These are phyloP conservation scores for Zygoascus flipseniorum DNA, from an alignment of 805 yeast species.

Conservation along the genomic window DNA sequence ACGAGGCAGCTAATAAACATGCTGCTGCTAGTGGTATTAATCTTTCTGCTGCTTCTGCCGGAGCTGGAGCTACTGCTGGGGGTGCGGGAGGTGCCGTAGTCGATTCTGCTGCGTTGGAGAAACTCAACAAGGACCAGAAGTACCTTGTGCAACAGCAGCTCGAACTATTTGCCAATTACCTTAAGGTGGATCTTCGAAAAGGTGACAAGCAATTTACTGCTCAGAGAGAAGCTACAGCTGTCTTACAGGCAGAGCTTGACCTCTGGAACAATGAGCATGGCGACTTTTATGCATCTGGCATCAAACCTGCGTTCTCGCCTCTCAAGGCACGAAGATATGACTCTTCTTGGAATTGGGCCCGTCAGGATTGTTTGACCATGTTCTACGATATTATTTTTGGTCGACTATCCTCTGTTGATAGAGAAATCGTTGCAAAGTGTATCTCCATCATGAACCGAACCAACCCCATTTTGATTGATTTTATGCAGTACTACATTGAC, in stretches of 20 bases:
- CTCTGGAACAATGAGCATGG: slow-evolving; percentile 88
- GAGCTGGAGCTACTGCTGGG: slow-evolving; percentile 40
- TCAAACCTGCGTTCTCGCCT: slow-evolving; percentile 81
- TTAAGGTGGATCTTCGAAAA: slow-evolving; percentile 82
- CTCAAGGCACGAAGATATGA: slow-evolving; percentile 94
- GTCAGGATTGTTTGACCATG: slow-evolving; percentile 91
- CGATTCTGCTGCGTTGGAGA: slow-evolving; percentile 93
- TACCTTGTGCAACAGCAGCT: slow-evolving; percentile 69
- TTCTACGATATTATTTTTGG: slow-evolving; percentile 96
- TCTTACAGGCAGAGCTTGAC: slow-evolving; percentile 84
- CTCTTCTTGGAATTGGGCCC: slow-evolving; percentile 99
- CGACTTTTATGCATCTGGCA: slow-evolving; percentile 87
- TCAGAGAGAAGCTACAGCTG: slow-evolving; percentile 76
- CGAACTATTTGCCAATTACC: slow-evolving; percentile 89
- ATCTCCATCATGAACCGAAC: slow-evolving; percentile 97
- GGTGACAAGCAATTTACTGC: slow-evolving; percentile 80
- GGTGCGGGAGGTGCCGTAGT: slow-evolving; percentile 70
- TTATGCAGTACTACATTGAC: slow-evolving; percentile 91
- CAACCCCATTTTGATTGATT: slow-evolving; percentile 83
- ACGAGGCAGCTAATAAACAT: slow-evolving; percentile 71
- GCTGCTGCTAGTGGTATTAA: slow-evolving; percentile 77
- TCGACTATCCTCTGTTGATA: slow-evolving; percentile 77
- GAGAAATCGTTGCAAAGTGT: slow-evolving; percentile 94
- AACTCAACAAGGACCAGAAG: slow-evolving; percentile 61
- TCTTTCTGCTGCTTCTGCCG: slow-evolving; percentile 57